phyloP scores from a whole-genome alignment of 495 filamentous ascomycete genomes.

The Penicillium steckii region DNA sequence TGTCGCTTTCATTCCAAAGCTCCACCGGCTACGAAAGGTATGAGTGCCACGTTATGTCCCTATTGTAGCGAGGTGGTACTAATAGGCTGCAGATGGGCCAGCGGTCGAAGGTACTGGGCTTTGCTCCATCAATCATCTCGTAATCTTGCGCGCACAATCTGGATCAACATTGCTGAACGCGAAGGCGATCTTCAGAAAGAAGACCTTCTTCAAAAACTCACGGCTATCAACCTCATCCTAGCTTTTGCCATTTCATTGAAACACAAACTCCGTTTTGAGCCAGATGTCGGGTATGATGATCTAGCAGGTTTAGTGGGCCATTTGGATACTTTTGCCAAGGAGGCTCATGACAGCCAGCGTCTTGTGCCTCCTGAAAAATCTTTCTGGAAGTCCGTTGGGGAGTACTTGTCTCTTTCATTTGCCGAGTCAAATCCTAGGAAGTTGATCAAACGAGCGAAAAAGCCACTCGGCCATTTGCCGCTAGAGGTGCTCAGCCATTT shows the following conservation, averaged over 20 bases:
- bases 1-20: conserved; percentile 78
- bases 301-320: conserved; percentile 47
- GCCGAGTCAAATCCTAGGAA: background rate
- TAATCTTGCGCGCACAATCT: conserved; percentile 73
- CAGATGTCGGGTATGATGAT: conserved; percentile 71
- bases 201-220: conserved; percentile 70
- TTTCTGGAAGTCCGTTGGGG: background rate
- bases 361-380: conserved; percentile 45
- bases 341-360: conserved; percentile 54
- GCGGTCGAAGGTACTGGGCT: conserved; percentile 76
- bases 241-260: conserved; percentile 77
- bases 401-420: background rate
- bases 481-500: background rate
- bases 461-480: background rate
- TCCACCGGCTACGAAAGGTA: conserved; percentile 82
- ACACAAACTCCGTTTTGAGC: conserved; percentile 83
- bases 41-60: background rate
- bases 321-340: conserved; percentile 59
- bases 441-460: background rate
- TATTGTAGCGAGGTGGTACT: too few relatives aligned
- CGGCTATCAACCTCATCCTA: conserved; percentile 77
- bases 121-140: conserved; percentile 69
- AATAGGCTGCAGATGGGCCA: conserved; percentile 50
- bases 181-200: conserved; percentile 59
- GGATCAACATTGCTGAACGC: conserved; percentile 70